A percentile compares a stretch with the other conserved stretches of the same genome.
Conservation (phyloP, 2,329 filamentous ascomycete genomes). For the Leptographium wingfieldii region DNA sequence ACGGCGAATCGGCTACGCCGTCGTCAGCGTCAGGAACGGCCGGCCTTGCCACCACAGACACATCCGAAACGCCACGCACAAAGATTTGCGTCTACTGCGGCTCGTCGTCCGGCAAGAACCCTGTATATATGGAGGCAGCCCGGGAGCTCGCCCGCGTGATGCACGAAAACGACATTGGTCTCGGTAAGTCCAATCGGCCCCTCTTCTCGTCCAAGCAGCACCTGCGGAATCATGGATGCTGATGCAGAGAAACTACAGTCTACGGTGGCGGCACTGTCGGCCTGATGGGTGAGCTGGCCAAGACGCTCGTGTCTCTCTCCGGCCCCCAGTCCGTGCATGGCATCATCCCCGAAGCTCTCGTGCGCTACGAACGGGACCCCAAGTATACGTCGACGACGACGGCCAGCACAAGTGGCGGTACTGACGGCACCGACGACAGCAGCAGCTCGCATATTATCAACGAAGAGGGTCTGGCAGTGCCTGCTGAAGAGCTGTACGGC, state of each 20-base stretch:
- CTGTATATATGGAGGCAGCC: conserved; percentile 66
- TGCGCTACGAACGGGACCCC: conserved; percentile 61
- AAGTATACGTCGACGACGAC: conserved; percentile 32
- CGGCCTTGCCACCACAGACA: conserved; percentile 16
- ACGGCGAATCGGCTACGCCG: conserved; percentile 23
- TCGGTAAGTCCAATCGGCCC: conserved; percentile 35
- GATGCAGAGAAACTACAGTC: conserved; percentile 33
- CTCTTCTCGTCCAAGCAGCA: no score
- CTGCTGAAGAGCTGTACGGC: conserved; percentile 58
- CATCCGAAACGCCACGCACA: conserved; percentile 28
- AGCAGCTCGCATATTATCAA: neutral
- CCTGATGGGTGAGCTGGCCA: conserved; percentile 88
- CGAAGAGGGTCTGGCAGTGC: conserved; percentile 34
- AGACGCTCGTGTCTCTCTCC: conserved; percentile 69
- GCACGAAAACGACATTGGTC: conserved; percentile 61
- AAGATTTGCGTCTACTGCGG: conserved; percentile 95
- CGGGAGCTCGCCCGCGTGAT: conserved; percentile 61
- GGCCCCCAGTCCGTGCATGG: conserved; percentile 79
- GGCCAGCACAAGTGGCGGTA: neutral
- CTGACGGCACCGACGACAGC: conserved; percentile 1
- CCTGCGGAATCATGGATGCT: neutral
- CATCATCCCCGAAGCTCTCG: conserved; percentile 78
- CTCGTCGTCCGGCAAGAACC: conserved; percentile 58
- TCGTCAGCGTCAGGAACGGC: conserved; percentile 18
- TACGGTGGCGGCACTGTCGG: conserved; percentile 93